Base-by-base conservation (phyloP, 2,329 filamentous ascomycete species). In the Penicillium sp. region DNA sequence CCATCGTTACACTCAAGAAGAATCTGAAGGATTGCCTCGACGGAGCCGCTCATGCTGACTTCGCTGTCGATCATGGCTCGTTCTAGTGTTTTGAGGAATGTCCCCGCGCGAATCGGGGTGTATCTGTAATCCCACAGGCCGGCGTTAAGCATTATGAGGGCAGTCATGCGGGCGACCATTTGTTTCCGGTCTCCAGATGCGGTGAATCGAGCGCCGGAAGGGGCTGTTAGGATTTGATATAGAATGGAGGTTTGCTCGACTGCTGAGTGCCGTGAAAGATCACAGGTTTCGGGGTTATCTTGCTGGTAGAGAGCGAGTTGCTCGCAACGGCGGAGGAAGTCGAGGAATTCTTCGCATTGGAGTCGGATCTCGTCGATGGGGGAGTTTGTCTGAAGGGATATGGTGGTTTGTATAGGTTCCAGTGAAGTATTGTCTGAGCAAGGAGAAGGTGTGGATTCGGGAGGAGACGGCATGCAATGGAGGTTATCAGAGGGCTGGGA, bases 41-140 rank as follows among this genome's bases (percentile, higher is more conserved):
- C 67, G 1, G 75, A 77, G n/a, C 71, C 69, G 43, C 71, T 75
- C 60, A 72, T 68, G 54, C 72, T 70, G 17, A 78, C 70, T 58
- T 76, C 74, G 55, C 72, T 76, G 43, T 73, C 65, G 8, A 69
- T 59, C 25, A 78, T 61, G 22, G 70, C 69, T 42, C 68, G 67
- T 45, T 73, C 64, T 5, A 76, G 63, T 7, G 69, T 72, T 34
- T 50, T 51, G n/a, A 78, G 69, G 57, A 78, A 78, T 5, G 63
- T 62, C 22, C 73, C 73, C 12, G 67, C 70, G 37, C 66, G 66
- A 7, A 57, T 60, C 0, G 67, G 64, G 8, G 72, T 69, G 39
- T 70, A 68, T 15, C 76, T 70, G 53, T 78, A 76, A 62, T 79
- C 75, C 76, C 75, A 79, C 11, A 78, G 65, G 5, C 71, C 75